These are phyloP conservation scores for Thermochaetoides thermophila DNA, from an alignment of 495 filamentous ascomycete genomes.

Conservation along the genomic window DNA sequence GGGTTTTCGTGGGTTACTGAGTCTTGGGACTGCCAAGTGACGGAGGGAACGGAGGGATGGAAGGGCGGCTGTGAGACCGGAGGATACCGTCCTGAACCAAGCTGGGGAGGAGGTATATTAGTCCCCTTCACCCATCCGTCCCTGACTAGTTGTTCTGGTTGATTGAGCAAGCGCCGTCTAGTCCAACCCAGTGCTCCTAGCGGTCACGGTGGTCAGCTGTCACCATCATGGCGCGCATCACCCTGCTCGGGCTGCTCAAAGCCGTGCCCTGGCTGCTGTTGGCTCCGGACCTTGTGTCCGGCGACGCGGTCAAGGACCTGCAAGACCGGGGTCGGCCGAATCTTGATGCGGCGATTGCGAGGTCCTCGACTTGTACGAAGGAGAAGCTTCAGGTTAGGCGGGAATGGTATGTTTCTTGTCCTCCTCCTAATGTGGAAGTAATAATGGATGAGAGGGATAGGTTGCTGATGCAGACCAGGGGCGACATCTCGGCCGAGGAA, in stretches of 20 bases:
- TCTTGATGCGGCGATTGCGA: conserved; percentile 26
- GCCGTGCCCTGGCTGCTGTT: conserved; percentile 15
- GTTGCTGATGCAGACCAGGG: conserved; percentile 27
- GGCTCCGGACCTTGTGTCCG: conserved; percentile 9
- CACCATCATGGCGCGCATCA: conserved; percentile 16
- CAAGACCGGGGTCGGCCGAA: conserved; percentile 26
- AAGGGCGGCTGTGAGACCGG: not conserved
- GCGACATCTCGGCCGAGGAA: conserved; percentile 30
- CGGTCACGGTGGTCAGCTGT: not conserved
- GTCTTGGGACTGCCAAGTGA: not conserved
- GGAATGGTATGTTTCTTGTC: conserved; percentile 37
- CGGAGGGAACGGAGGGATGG: not conserved
- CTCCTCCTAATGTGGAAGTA: too few species aligned
- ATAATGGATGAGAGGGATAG: too few species aligned
- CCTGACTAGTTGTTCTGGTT: not conserved
- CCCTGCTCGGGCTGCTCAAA: conserved; percentile 13
- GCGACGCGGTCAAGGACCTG: conserved; percentile 29
- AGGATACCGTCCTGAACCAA: not conserved
- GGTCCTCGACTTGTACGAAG: conserved; percentile 32
- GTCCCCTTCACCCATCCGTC: not conserved
- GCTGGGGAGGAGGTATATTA: too few species aligned
- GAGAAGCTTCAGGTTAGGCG: conserved; percentile 30
- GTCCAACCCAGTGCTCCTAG: not conserved
- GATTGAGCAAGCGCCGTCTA: not conserved
- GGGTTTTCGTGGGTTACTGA: too few species aligned